Conservation (phyloP, 441 rosid genomes). For the Codiaeum variegatum region DNA sequence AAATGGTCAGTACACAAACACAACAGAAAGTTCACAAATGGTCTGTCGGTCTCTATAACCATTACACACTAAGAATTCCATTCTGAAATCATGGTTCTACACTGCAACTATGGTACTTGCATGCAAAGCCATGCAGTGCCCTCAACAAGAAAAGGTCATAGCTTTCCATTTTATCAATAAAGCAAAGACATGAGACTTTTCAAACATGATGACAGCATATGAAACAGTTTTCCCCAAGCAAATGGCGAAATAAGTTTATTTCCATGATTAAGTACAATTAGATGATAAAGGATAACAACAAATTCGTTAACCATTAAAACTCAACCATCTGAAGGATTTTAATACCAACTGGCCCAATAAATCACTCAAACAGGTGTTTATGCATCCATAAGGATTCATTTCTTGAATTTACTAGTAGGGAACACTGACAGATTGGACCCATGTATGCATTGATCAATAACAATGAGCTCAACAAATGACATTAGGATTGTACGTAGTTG, state of each 20-base stretch:
- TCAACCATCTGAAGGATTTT: background rate
- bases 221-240: background rate
- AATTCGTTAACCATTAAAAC: background rate
- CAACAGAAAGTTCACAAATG: background rate
- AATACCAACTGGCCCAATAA: too few relatives aligned
- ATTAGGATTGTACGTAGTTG: too few relatives aligned
- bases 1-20: background rate
- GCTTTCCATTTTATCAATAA: background rate
- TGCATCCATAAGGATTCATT: background rate
- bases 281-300: background rate
- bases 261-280: background rate
- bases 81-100: background rate
- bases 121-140: background rate
- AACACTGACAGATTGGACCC: background rate
- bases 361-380: background rate
- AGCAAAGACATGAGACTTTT: background rate
- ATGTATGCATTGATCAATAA: background rate
- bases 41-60: background rate
- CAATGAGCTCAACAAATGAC: background rate
- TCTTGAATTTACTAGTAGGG: background rate
- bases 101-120: background rate
- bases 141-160: background rate
- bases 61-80: background rate
- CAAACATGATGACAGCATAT: background rate
- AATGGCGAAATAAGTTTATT: background rate